Conservation (phyloP, 441 rosid genomes). For the Bruguiera hainesii region DNA sequence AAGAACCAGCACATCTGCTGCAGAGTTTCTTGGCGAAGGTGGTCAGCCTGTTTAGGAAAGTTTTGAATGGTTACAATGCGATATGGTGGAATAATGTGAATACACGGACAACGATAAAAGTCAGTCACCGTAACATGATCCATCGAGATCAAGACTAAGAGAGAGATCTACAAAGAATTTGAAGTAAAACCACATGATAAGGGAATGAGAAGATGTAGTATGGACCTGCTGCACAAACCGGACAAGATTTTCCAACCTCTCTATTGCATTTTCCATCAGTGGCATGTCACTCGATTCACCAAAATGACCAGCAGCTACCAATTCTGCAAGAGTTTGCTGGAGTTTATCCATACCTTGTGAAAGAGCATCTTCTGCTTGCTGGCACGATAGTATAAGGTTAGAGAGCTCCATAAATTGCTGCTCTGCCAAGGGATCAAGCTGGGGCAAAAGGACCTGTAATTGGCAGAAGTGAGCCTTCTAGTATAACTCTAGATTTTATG, state of each 20-base stretch:
- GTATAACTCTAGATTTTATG: neutral
- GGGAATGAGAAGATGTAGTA: constrained; percentile 10
- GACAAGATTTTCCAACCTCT: constrained; percentile 63
- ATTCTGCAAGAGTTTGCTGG: constrained; percentile 61
- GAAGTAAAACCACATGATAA: constrained; percentile 6
- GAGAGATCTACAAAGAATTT: neutral
- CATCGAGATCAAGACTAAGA: neutral
- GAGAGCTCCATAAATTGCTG: constrained; percentile 54
- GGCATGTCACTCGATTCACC: constrained; percentile 54
- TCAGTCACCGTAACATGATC: no score
- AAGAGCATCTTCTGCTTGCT: constrained; percentile 95
- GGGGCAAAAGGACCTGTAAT: constrained; percentile 67
- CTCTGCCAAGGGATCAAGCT: constrained; percentile 66
- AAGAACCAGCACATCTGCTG: constrained; percentile 75
- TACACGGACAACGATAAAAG: no score
- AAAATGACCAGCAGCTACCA: constrained; percentile 56
- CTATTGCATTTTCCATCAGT: constrained; percentile 65
- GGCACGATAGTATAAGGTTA: constrained; percentile 62
- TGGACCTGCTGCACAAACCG: constrained; percentile 81
- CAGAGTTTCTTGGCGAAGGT: constrained; percentile 79
- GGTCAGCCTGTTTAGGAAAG: constrained; percentile 64
- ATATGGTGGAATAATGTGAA: no score
- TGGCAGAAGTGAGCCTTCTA: constrained; percentile 3
- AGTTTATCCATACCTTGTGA: constrained; percentile 89
- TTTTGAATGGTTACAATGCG: neutral